Evolutionary conservation across 202 grass and related monocot genomes (phyloP).

Genomic region (Zizania palustris): DNA sequence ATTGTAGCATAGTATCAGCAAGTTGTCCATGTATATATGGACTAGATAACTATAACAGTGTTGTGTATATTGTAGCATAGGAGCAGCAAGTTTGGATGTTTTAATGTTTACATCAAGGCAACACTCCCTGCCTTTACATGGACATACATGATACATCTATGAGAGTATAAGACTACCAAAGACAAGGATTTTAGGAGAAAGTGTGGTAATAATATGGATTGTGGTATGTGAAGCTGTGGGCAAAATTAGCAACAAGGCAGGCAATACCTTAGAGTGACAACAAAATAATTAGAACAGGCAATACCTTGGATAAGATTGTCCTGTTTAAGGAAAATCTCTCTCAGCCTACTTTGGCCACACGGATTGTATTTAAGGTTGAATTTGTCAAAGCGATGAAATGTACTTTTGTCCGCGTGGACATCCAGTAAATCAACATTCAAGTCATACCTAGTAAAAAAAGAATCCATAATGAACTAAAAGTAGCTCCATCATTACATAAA

Average conservation of each 20-base stretch:
- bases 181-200: conserved; percentile 21
- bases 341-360: conserved; percentile 91
- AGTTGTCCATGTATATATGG: no score
- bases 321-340: conserved; percentile 98
- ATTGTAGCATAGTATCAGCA: no score
- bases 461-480: conserved; percentile 39
- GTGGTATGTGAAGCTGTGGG: conserved; percentile 12
- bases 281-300: conserved; percentile 28
- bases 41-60: no score
- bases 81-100: not conserved
- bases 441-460: conserved; percentile 69
- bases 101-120: conserved; percentile 15
- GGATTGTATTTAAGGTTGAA: conserved; percentile 99
- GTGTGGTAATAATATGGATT: conserved; percentile 6
- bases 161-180: not conserved
- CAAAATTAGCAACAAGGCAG: conserved; percentile 1
- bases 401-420: conserved; percentile 99
- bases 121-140: not conserved
- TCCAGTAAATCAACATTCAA: conserved; percentile 98
- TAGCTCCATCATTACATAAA: conserved; percentile 28
- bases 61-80: no score
- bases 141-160: conserved; percentile 26
- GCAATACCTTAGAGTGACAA: conserved; percentile 1
- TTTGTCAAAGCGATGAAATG: conserved; percentile 99
- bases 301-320: conserved; percentile 99